phyloP scores from a whole-genome alignment of 176 grass and related monocot species.

The Carex kokanica region DNA sequence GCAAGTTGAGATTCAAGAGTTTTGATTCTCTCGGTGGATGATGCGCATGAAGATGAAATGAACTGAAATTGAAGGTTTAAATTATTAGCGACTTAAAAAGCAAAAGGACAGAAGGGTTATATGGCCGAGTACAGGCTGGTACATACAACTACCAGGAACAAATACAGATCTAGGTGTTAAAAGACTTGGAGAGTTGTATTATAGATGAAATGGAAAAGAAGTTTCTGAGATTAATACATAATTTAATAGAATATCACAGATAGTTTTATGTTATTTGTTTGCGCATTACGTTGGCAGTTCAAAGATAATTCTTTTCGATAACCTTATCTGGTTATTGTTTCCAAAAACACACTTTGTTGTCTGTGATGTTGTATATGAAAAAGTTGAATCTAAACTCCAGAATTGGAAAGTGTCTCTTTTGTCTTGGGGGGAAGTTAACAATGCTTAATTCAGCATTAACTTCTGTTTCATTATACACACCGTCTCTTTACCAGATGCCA shows the following conservation, averaged over 20 bases:
- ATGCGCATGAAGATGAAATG: constrained; percentile 57
- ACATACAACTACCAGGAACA: background rate
- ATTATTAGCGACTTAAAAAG: background rate
- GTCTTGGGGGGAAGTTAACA: too few species aligned
- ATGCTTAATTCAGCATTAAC: too few species aligned
- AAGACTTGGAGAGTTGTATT: background rate
- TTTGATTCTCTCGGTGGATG: constrained; percentile 32
- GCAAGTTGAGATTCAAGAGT: constrained; percentile 48
- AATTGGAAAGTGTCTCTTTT: too few species aligned
- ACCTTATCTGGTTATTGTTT: background rate
- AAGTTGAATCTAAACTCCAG: too few species aligned
- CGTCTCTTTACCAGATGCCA: too few species aligned
- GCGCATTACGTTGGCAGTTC: background rate
- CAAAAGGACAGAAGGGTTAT: background rate
- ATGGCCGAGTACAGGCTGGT: background rate
- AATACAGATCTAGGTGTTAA: background rate
- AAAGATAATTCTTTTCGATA: background rate
- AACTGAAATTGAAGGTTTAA: constrained; percentile 29
- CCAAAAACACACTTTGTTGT: background rate
- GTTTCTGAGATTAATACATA: background rate
- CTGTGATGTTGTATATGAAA: too few species aligned
- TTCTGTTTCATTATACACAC: too few species aligned
- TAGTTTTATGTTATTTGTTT: background rate
- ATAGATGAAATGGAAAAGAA: background rate
- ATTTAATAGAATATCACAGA: background rate